Base-by-base conservation (phyloP, 768 basidiomycete genomes). In the Boletus patriciae region DNA sequence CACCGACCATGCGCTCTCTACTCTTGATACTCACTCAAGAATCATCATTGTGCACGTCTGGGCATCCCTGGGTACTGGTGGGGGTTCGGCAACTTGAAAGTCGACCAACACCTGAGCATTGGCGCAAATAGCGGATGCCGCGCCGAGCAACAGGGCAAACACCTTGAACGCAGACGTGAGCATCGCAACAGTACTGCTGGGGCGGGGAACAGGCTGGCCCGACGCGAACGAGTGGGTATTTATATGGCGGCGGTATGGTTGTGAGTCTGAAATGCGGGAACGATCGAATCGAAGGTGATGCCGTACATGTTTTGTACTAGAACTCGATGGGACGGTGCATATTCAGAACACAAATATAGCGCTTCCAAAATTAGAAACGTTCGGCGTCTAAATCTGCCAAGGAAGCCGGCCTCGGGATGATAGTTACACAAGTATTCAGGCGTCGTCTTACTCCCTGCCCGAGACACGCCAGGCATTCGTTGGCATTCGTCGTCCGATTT, bases 61-160 rank as follows among this genome's bases (percentile, higher is more conserved):
- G 16, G 77, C 78, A 63, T 81, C 72, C 45, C 71, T 68, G 12
- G 90, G 87, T n/a, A 90, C 75, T 4, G 84, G 80, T 13, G 86
- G 86, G 5, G 90, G 88, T 60, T 90, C 83, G 11, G 84, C 77
- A 52, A 91, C 87, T 67, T 90, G 88, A 66, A 91, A 91, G 66
- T 83, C 75, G 40, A 79, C 76, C n/a, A 80, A 70, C 13, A 65
- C 69, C 23, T 72, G 68, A 8, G 74, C 66, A 21, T 47, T 47
- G 21, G 61, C 59, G 3, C 59, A 52, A 42, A 52, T 16, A 12
- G 48, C 55, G 6, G 64, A 47, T 15, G 58, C 43, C 18, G 58
- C 46, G 9, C 49, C 53, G 18, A 66, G 47, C 31, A 68, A 45
- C 42, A 56, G 42, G 38, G 50, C 52, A 36, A 66, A 55, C 33